Conservation (phyloP, 2,329 filamentous ascomycete genomes). For the Esteya vermicola region DNA sequence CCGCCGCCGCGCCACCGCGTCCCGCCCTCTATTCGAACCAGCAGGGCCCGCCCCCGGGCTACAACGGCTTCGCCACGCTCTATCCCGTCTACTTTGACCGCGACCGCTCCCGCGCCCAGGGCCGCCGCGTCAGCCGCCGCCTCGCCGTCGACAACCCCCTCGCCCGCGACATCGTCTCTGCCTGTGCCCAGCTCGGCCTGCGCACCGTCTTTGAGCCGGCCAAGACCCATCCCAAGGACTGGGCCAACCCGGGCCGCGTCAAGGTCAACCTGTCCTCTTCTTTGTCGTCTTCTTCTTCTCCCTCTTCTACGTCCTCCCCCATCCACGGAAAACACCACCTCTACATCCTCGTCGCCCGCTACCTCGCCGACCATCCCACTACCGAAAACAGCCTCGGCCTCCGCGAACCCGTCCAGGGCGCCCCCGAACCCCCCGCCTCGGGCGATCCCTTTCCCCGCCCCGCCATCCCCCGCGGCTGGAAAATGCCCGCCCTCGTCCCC, state of each 20-base stretch:
- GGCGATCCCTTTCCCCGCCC: slow-evolving; percentile 57
- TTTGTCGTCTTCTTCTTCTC: no score
- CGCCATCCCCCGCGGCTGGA: slow-evolving; percentile 76
- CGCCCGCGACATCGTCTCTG: slow-evolving; percentile 76
- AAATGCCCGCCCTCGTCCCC: slow-evolving; percentile 71
- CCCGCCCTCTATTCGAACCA: no score
- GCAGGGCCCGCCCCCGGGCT: slow-evolving; percentile 32
- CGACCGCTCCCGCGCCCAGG: slow-evolving; percentile 57
- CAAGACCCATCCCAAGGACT: slow-evolving; percentile 91
- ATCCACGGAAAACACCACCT: slow-evolving; percentile 80
- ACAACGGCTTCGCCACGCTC: slow-evolving; percentile 72
- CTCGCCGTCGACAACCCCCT: slow-evolving; percentile 75
- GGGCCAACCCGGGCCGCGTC: slow-evolving; percentile 89
- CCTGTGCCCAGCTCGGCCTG: slow-evolving; percentile 59
- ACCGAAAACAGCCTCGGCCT: slow-evolving; percentile 54
- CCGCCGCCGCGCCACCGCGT: slow-evolving; percentile 19
- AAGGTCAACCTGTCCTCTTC: slow-evolving; percentile 67
- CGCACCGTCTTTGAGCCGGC: slow-evolving; percentile 75
- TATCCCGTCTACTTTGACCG: slow-evolving; percentile 95
- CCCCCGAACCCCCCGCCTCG: slow-evolving; percentile 49
- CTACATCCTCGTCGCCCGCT: slow-evolving; percentile 63
- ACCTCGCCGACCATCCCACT: slow-evolving; percentile 67
- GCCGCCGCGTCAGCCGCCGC: slow-evolving; percentile 59
- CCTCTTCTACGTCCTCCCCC: slow-evolving; percentile 29
- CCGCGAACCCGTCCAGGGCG: slow-evolving; percentile 57